Conservation (phyloP, 345 rosid genomes). For the Streptanthus diversifolius region DNA sequence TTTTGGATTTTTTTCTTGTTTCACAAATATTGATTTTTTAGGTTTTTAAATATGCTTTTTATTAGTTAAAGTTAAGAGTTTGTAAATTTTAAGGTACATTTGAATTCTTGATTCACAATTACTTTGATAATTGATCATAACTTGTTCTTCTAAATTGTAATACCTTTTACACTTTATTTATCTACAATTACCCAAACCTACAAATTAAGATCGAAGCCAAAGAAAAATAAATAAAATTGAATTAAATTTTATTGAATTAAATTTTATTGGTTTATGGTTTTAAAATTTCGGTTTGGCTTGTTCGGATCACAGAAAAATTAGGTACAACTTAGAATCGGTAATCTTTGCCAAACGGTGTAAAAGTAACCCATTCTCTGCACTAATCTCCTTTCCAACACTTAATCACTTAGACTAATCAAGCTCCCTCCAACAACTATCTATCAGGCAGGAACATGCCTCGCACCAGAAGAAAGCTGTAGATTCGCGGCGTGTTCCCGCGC, state of each 20-base stretch:
- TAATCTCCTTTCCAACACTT: neutral
- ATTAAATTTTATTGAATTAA: neutral
- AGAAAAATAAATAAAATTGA: neutral
- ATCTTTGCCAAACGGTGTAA: conserved; percentile 17
- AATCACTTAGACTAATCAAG: neutral
- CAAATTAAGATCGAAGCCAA: neutral
- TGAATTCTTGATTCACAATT: no score
- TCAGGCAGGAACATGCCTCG: conserved; percentile 45
- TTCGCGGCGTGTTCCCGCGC: conserved; percentile 69
- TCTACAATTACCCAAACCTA: no score
- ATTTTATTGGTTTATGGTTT: conserved; percentile 1
- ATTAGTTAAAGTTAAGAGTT: no score
- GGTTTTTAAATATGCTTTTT: no score
- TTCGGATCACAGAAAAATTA: conserved; percentile 16
- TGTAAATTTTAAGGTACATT: no score
- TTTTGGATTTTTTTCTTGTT: no score
- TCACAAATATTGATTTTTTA: no score
- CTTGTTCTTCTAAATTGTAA: no score
- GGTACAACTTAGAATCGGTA: conserved; percentile 10
- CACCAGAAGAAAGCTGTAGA: conserved; percentile 44
- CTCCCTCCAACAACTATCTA: neutral
- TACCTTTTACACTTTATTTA: no score
- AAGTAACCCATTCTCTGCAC: neutral
- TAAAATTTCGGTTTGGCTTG: conserved; percentile 5
- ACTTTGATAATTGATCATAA: no score